A percentile compares a stretch with the other conserved stretches of the same genome.
phyloP scores from a whole-genome alignment of 176 grass and related monocot genomes.

The Oryza coarctata region DNA sequence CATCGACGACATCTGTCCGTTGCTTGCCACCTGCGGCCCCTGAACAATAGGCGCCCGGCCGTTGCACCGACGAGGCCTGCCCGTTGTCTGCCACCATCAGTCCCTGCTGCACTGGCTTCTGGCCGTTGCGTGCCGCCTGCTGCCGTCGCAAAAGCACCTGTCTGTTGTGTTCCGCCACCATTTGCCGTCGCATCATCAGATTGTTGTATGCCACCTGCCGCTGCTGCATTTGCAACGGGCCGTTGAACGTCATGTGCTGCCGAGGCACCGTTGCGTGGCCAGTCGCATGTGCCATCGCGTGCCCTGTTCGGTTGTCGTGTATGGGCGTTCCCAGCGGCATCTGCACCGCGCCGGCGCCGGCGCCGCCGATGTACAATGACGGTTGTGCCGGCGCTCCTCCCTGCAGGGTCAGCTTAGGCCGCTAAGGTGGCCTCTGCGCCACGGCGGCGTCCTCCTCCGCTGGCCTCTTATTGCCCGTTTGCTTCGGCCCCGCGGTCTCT shows the following conservation, averaged over 20 bases:
- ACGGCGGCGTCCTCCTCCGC: not conserved
- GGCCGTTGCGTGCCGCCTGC: not conserved
- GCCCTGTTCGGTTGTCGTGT: not conserved
- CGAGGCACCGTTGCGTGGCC: not conserved
- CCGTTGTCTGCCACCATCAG: not conserved
- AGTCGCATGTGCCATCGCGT: not conserved
- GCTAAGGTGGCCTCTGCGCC: not conserved
- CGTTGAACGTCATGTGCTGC: not conserved
- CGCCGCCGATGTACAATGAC: not conserved
- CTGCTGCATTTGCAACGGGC: not conserved
- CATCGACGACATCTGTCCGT: no score
- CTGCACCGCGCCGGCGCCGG: not conserved
- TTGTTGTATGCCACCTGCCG: not conserved
- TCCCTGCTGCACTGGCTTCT: not conserved
- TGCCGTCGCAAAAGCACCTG: not conserved
- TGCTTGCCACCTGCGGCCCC: no score
- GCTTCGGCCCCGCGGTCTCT: not conserved
- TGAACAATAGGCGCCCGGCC: no score
- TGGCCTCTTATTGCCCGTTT: slow-evolving; percentile 30
- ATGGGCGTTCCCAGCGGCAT: not conserved
- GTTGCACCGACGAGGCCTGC: not conserved
- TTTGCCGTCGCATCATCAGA: not conserved
- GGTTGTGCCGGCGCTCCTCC: not conserved
- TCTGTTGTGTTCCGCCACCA: not conserved
- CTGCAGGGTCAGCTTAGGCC: no score